Percentiles rank a stretch among this genome's conserved stretches.
Evolutionary conservation across 805 yeast species (phyloP).

Genomic region (Candida coleopterorum): DNA sequence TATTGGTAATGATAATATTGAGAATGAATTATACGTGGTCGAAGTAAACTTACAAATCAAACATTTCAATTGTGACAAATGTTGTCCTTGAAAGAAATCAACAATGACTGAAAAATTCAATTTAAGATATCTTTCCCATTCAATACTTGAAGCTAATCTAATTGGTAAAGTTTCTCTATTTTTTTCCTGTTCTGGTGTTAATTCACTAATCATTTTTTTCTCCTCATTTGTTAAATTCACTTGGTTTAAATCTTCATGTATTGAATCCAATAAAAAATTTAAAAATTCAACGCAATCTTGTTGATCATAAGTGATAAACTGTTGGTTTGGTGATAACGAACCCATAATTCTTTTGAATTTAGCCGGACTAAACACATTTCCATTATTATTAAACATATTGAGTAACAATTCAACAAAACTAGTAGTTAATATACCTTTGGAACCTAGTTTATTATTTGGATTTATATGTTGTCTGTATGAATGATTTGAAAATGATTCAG

Average conservation of each 20-base stretch:
- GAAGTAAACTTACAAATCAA: slow-evolving; percentile 69
- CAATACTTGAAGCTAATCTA: slow-evolving; percentile 78
- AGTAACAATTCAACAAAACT: slow-evolving; percentile 58
- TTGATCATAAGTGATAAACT: slow-evolving; percentile 65
- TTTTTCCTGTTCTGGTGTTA: slow-evolving; percentile 58
- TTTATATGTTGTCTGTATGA: slow-evolving; percentile 66
- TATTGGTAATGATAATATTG: slow-evolving; percentile 75
- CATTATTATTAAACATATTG: slow-evolving; percentile 47
- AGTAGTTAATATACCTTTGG: slow-evolving; percentile 72
- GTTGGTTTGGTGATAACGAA: slow-evolving; percentile 50
- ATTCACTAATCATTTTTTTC: slow-evolving; percentile 39
- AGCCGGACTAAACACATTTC: slow-evolving; percentile 50
- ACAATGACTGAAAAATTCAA: slow-evolving; percentile 77
- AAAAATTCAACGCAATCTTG: slow-evolving; percentile 86
- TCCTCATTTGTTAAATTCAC: slow-evolving; percentile 25
- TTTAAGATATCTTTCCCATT: slow-evolving; percentile 85
- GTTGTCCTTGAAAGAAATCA: slow-evolving; percentile 85
- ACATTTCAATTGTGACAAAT: slow-evolving; percentile 73
- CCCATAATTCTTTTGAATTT: slow-evolving; percentile 68
- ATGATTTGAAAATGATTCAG: slow-evolving; percentile 29
- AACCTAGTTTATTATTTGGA: slow-evolving; percentile 66
- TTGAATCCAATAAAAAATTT: slow-evolving; percentile 65
- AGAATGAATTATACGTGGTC: slow-evolving; percentile 80
- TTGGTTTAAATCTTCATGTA: slow-evolving; percentile 83
- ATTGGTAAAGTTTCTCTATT: slow-evolving; percentile 69